Evolutionary conservation across 352 stramenopile genomes (phyloP).

Genomic region (Phytopythium litorale): DNA sequence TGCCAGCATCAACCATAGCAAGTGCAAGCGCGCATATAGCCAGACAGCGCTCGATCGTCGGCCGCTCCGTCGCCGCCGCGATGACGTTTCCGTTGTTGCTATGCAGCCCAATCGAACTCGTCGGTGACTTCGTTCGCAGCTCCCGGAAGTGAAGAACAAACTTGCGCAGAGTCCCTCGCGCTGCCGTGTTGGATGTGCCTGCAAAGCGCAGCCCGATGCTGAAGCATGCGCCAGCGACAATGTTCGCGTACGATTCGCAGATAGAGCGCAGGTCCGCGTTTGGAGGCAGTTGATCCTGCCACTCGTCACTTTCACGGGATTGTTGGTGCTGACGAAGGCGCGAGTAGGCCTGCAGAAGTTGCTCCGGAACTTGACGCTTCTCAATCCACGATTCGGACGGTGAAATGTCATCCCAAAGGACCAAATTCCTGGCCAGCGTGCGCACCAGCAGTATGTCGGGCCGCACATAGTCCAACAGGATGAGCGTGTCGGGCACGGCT

Average conservation of each 20-base stretch:
- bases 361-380: constrained; percentile 45
- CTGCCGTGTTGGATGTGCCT: constrained; percentile 66
- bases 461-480: constrained; percentile 94
- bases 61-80: constrained; percentile 63
- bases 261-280: constrained; percentile 86
- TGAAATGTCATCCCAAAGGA: constrained; percentile 94
- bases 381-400: constrained; percentile 91
- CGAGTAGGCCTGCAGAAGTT: constrained; percentile 51
- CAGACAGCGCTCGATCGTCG: constrained; percentile 94
- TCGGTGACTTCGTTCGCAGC: constrained; percentile 41
- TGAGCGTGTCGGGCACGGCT: constrained; percentile 92
- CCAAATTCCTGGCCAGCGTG: constrained; percentile 92
- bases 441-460: constrained; percentile 95
- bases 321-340: constrained; percentile 9
- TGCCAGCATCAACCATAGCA: constrained; percentile 95
- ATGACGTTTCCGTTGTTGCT: constrained; percentile 40
- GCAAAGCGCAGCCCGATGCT: constrained; percentile 94
- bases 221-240: constrained; percentile 94
- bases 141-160: constrained; percentile 79
- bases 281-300: constrained; percentile 10
- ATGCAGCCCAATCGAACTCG: constrained; percentile 23
- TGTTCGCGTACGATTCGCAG: constrained; percentile 93
- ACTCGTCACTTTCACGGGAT: neutral
- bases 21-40: constrained; percentile 89
- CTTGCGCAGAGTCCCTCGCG: constrained; percentile 54